These are phyloP conservation scores for Metschnikowia koreensis DNA, from an alignment of 805 yeast genomes.

Conservation along the genomic window DNA sequence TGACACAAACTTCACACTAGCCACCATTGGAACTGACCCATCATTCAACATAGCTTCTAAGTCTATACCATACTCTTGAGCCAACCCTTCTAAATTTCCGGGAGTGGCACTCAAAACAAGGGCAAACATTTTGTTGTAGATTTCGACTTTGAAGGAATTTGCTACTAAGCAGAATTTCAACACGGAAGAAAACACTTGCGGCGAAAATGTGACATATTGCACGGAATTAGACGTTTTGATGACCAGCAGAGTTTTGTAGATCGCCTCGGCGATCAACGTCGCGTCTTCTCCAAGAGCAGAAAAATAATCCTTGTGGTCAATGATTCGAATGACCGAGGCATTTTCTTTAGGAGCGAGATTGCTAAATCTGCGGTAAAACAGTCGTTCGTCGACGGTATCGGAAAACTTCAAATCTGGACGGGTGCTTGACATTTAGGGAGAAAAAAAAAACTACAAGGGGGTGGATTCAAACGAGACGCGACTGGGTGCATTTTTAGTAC, in stretches of 20 bases:
- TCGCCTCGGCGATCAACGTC: constrained; percentile 71
- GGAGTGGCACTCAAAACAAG: constrained; percentile 71
- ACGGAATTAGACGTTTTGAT: constrained; percentile 55
- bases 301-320: constrained; percentile 79
- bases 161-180: constrained; percentile 67
- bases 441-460: neutral
- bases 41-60: constrained; percentile 62
- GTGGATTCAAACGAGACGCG: constrained; percentile 7
- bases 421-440: constrained; percentile 33
- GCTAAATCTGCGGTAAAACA: constrained; percentile 43
- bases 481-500: constrained; percentile 1
- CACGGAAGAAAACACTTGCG: constrained; percentile 67
- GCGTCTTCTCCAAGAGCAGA: constrained; percentile 77
- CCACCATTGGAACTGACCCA: constrained; percentile 40
- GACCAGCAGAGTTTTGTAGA: constrained; percentile 82
- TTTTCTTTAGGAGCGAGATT: constrained; percentile 49
- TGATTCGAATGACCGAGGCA: constrained; percentile 58
- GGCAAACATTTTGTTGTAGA: constrained; percentile 68
- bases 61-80: constrained; percentile 37
- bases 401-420: constrained; percentile 46
- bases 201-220: constrained; percentile 73
- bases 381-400: constrained; percentile 44
- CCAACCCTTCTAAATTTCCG: constrained; percentile 69
- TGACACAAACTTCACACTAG: constrained; percentile 35
- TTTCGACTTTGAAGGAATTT: constrained; percentile 72